Evolutionary conservation across 2,329 filamentous ascomycete species (phyloP), one percentile per base, ranked within the genome.

Genomic region (Trichoderma atroviride): DNA sequence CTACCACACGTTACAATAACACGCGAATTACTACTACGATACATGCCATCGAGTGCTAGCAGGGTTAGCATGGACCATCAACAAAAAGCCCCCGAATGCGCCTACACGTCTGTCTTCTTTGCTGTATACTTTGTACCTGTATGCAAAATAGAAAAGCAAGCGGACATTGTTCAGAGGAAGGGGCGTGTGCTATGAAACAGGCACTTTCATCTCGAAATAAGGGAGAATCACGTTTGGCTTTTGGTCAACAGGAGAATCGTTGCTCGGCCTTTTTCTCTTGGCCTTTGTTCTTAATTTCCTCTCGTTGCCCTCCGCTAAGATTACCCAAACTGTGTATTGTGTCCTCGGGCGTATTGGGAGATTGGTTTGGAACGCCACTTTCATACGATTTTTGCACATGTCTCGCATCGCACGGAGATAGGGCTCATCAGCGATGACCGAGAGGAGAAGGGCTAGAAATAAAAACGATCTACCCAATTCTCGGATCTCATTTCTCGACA

Each of bases 81-180:
- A 66, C 63, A 70, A 70, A 70, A 70, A 70, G 62, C 63, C 68
- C 63, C 62, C 68, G 68, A 69, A 53, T 59, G 52, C 40, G 40
- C 40, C 33, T 43, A 43, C 40, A n/a, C 7, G 7, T 60, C 19
- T 64, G 61, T 40, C 43, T 57, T 63, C 24, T 62, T 29, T 29
- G 22, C 47, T 40, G 67, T 9, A 19, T 9, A 19, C 19, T 43
- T 9, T 5, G 40, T 43, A 43, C 40, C 40, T 43, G 6, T 50
- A 56, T 29, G 59, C 43, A 63, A 63, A 60, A 29, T 59, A 52
- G 67, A 63, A 63, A 35, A 19, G 59, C 62, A 47, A 24, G 52
- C 52, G 56, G 64, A 29, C 64, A 55, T 11, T 40, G 31, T 16
- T 14, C 24, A 9, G 22, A 35, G 24, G 61, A 52, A 35, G 61